A percentile compares a stretch with the other conserved stretches of the same genome.
Conservation (phyloP, 108 stramenopile genomes). For the Fistulifera solaris region DNA sequence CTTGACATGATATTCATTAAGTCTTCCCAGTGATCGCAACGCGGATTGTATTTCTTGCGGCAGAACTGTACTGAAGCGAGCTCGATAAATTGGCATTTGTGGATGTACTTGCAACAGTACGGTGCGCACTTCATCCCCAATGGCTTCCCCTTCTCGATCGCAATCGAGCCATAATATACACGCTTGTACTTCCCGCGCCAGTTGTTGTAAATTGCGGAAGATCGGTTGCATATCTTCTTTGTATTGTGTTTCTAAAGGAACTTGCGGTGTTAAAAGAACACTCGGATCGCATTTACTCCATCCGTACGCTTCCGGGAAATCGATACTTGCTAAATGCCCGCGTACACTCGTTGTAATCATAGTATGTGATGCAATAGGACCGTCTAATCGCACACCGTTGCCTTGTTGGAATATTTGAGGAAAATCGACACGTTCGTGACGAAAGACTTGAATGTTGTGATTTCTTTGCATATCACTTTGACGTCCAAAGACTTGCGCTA, state of each 20-base stretch:
- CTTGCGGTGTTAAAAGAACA: constrained; percentile 52
- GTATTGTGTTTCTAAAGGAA: constrained; percentile 64
- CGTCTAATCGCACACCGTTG: constrained; percentile 9
- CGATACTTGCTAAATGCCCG: constrained; percentile 74
- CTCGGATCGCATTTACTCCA: constrained; percentile 64
- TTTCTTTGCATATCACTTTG: constrained; percentile 32
- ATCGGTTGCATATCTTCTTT: constrained; percentile 65
- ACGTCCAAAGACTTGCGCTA: constrained; percentile 68
- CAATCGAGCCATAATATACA: constrained; percentile 98
- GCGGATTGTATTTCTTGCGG: constrained; percentile 81
- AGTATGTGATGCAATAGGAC: constrained; percentile 37
- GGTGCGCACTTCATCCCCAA: constrained; percentile 84
- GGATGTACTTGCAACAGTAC: constrained; percentile 50
- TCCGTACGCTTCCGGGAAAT: constrained; percentile 55
- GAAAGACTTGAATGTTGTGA: constrained; percentile 59
- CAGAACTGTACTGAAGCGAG: constrained; percentile 89
- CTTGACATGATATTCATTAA: constrained; percentile 69
- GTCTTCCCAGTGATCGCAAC: constrained; percentile 49
- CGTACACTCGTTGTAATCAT: constrained; percentile 85
- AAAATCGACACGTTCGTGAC: constrained; percentile 64
- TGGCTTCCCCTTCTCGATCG: constrained; percentile 96
- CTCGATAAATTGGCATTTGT: constrained; percentile 55
- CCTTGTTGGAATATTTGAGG: constrained; percentile 61
- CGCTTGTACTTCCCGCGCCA: constrained; percentile 41
- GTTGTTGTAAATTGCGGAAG: constrained; percentile 45